Evolutionary conservation across 2,329 filamentous ascomycete species (phyloP), one percentile per base, ranked within the genome.

Genomic region (Cryphonectria carpinicola): DNA sequence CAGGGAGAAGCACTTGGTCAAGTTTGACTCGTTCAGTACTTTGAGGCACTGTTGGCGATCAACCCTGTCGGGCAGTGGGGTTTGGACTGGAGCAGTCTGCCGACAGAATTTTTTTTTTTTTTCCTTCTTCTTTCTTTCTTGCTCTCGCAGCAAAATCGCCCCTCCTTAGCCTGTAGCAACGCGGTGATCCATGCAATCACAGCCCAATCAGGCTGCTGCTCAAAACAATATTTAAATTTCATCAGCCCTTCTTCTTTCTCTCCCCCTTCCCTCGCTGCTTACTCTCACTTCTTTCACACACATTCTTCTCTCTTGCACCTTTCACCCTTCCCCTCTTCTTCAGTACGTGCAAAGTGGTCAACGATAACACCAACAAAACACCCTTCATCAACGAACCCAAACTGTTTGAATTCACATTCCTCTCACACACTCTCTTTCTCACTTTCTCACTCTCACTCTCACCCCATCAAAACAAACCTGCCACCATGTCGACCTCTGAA

Each of bases 401-500:
- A 22, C 19, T 56, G 6, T 22, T 39, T 46, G 25, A 5, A 25
- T 14, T 37, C 0, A 61, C 41, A 64, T n/a, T 39, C 11, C 28
- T 41, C 17, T 28, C 10, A 7, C 56, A 17, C 11, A 10, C 11
- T 1, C 10, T n/a, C 19, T 25, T 4, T 7, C 56, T n/a, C 10
- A 7, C 4, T 8, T 5, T n/a, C 25, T 28, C 10, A n/a, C n/a
- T 8, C 43, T n/a, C 13, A 5, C 10, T 6, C 7, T 22, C 25
- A 19, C 49, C 35, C 49, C 37, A 32, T 41, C 39, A 32, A 54
- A 46, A 22, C 37, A 64, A 17, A n/a, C 19, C 37, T 19, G 35
- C 14, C 54, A 52, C 10, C 70, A 52, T 46, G n/a, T 61, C 37
- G 54, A n/a, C 43, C 79, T 92, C 72, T 60, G 74, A 78, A 41